A percentile compares a stretch with the other conserved stretches of the same genome.
phyloP scores from a whole-genome alignment of 2,329 filamentous ascomycete genomes.

The Trichoderma semiorbis region DNA sequence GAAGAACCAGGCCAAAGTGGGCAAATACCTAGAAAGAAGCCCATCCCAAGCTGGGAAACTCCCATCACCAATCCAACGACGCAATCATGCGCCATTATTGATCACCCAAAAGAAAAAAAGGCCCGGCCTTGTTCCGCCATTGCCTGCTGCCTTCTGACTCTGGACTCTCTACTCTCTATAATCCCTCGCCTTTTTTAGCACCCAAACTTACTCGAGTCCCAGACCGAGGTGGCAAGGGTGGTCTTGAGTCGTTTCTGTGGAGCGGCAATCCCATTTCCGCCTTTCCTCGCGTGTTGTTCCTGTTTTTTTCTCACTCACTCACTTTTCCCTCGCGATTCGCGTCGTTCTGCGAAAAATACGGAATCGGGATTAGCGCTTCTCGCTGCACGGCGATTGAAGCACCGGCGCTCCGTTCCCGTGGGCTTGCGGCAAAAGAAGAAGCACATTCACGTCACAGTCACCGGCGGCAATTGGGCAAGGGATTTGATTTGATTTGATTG shows the following conservation, averaged over 20 bases:
- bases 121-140: neutral
- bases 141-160: neutral
- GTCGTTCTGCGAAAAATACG: neutral
- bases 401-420: neutral
- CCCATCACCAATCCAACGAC: neutral
- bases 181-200: neutral
- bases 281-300: neutral
- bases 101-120: neutral
- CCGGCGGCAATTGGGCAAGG: neutral
- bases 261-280: neutral
- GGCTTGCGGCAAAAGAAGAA: neutral
- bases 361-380: neutral
- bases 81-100: slow-evolving; percentile 4
- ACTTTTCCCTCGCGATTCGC: slow-evolving; percentile 8
- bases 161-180: neutral
- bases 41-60: neutral
- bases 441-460: neutral
- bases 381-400: slow-evolving; percentile 1
- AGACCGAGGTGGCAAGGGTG: neutral
- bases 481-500: neutral
- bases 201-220: slow-evolving; percentile 6
- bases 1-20: neutral
- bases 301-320: neutral
- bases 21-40: neutral
- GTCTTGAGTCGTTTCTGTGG: neutral